phyloP scores from a whole-genome alignment of 257 asterid species.

The Lithospermum erythrorhizon region DNA sequence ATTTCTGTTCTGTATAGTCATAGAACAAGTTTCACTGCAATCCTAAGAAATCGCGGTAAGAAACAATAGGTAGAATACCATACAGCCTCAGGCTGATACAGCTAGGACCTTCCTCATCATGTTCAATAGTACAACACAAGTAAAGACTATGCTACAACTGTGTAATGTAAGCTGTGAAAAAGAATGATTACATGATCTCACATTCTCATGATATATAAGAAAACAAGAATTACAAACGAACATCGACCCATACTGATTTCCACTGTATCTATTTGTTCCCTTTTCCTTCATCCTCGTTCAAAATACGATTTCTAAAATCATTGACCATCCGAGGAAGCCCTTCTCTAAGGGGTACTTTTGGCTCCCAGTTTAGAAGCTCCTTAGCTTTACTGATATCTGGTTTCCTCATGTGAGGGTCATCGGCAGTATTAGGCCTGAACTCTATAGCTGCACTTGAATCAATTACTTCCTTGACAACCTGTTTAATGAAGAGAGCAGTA shows the following conservation, averaged over 20 bases:
- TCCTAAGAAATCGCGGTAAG: background rate
- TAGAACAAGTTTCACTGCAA: background rate
- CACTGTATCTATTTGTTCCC: background rate
- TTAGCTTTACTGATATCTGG: slow-evolving; percentile 88
- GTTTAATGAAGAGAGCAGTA: slow-evolving; percentile 5
- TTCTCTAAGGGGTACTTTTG: slow-evolving; percentile 65
- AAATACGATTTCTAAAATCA: slow-evolving; percentile 83
- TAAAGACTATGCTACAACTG: background rate
- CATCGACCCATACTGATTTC: background rate
- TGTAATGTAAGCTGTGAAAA: background rate
- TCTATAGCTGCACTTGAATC: slow-evolving; percentile 82
- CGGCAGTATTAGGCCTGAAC: slow-evolving; percentile 86
- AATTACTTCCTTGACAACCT: slow-evolving; percentile 94
- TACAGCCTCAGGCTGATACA: too few species aligned
- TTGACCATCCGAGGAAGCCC: slow-evolving; percentile 94
- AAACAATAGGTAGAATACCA: background rate
- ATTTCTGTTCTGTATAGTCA: background rate
- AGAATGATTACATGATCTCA: background rate
- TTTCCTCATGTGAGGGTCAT: slow-evolving; percentile 95
- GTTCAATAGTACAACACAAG: background rate
- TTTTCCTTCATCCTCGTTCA: slow-evolving; percentile 34
- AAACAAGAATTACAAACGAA: background rate
- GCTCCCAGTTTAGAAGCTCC: slow-evolving; percentile 88
- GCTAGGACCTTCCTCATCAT: background rate
- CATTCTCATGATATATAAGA: too few species aligned